Conservation (phyloP, 179 eudicot species). For the Beta corolliflora region DNA sequence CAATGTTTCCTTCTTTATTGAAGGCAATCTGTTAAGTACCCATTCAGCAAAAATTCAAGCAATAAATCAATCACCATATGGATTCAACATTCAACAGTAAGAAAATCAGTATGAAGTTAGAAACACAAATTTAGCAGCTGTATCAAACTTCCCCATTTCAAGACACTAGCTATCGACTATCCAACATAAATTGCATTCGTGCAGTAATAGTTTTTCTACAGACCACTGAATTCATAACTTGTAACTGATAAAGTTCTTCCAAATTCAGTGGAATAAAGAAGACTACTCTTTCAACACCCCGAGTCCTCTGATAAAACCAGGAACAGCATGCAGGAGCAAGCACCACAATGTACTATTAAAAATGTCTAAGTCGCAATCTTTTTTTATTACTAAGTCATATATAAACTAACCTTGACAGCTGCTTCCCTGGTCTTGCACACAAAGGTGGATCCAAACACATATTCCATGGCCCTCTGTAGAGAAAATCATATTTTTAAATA, state of each 20-base stretch:
- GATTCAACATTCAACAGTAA: neutral
- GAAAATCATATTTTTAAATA: slow-evolving; percentile 11
- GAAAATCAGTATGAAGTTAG: neutral
- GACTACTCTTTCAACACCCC: neutral
- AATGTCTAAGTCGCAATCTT: slow-evolving; percentile 10
- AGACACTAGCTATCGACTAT: neutral
- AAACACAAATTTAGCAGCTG: neutral
- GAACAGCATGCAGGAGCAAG: neutral
- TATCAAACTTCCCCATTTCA: neutral
- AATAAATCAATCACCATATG: neutral
- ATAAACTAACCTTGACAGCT: slow-evolving; percentile 68
- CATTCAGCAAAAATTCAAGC: slow-evolving; percentile 14
- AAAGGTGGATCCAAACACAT: slow-evolving; percentile 93
- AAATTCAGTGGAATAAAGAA: neutral
- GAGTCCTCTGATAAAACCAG: neutral
- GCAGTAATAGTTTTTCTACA: neutral
- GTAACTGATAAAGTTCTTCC: neutral
- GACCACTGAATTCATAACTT: neutral
- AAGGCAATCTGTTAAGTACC: slow-evolving; percentile 68
- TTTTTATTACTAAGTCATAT: neutral
- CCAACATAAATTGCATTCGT: neutral
- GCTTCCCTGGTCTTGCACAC: slow-evolving; percentile 90
- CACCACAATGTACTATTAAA: neutral
- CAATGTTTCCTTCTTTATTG: slow-evolving; percentile 57
- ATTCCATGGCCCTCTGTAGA: slow-evolving; percentile 94